Base-by-base conservation (phyloP, 2,329 filamentous ascomycete genomes). In the Cladophialophora yegresii region DNA sequence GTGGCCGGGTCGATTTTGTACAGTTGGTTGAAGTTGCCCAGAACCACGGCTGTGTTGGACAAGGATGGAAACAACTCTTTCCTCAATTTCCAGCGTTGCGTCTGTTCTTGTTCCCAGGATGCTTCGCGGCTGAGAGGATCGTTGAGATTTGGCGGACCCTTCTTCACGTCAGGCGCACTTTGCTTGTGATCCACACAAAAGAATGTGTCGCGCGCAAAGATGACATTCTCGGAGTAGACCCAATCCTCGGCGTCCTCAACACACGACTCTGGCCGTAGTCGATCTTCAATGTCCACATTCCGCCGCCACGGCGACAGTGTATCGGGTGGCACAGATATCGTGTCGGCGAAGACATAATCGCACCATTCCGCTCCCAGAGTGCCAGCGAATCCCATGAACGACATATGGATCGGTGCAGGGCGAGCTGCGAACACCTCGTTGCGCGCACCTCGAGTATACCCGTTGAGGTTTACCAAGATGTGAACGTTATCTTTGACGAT, bases 1-100 rank as follows among this genome's bases (percentile, higher is more conserved):
- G 92, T 97, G 3, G 92, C 96, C 1, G 95, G 95, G 71, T 99
- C 95, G 77, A 99, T 98, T 87, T 99, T 99, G 80, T 99, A 99
- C 33, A 99, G 82, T 76, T 99, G 95, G 74, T 99, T 99, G 79
- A 99, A 99, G 77, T 99, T 99, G 6, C 92, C 95, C 64, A 99
- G 84, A 71, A 99, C 97, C 72, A 99, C 87, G 22, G 87, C 85
- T 74, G 96, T 89, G 72, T 98, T 90, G 2, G 87, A 81, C 12
- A 99, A 81, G 20, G 85, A 82, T 0, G 95, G 95, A 72, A 99
- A 99, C 45, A 99, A 79, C 71, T 96, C 88, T 73, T 93, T 96
- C 32, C 95, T 89, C 92, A 98, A 96, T 69, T 85, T 83, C 93
- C 95, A 98, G 67, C 95, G 85, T 63, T 89, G 85, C 23, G 80